Evolutionary conservation across 495 filamentous ascomycete genomes (phyloP), one percentile per base, ranked within the genome.

Genomic region (Eremomyces bilateralis): DNA sequence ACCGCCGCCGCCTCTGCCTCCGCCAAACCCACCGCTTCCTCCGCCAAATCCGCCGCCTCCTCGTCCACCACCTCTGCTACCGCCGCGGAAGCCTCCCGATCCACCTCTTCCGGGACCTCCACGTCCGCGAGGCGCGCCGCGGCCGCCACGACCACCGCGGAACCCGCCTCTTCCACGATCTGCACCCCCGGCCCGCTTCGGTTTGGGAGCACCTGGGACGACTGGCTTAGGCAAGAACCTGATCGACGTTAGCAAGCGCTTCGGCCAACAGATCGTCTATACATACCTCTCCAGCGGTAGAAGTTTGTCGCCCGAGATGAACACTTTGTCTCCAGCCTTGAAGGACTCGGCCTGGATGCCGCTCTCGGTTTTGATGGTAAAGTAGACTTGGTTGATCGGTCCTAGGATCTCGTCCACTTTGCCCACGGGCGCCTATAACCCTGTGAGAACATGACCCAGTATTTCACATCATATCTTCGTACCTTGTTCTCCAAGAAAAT

Each of bases 401-500:
- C 83, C 83, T 34, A 94, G 71, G 40, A 94, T 80, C 63, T 94
- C 84, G 62, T 92, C 82, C 51, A 92, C 76, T 60, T 90, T 85
- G 58, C 78, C 82, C 56, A 92, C 66, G 48, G 73, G 62, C 31
- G 91, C 77, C 66, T 93, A 78, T 48, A 83, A 21, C 4, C 8
- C 24, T n/a, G 19, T 41, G 6, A 41, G 35, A 17, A 3, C 13
- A 20, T 11, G 5, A 33, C 17, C 31, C n/a, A n/a, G n/a, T n/a
- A n/a, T n/a, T n/a, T n/a, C n/a, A 6, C 15, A 40, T 29, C 20
- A 18, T 12, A 4, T 17, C 5, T 3, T 12, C 22, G 10, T 39
- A 79, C 79, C 69, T 94, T 95, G 64, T 95, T 95, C 66, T 97
- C 84, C 34, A 95, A 73, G 63, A 84, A 97, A 49, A 95, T 91